Evolutionary conservation across 192 early-diverging fungal genomes (phyloP).

Genomic region (Backusella parvicylindrica): DNA sequence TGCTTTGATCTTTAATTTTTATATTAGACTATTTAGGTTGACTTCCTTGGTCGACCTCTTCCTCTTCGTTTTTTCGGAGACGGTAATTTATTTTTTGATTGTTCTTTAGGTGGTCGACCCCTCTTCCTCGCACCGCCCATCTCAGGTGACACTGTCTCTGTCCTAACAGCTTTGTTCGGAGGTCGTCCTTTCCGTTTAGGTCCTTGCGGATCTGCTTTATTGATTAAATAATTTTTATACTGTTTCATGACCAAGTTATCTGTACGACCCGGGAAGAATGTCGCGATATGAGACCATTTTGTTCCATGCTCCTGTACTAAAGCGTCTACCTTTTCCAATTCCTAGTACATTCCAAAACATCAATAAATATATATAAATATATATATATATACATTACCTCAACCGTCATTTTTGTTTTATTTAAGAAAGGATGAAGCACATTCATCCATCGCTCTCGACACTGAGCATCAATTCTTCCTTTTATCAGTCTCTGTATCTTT

Average conservation of each 20-base stretch:
- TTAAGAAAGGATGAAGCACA: conserved; percentile 55
- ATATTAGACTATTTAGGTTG: too few species aligned
- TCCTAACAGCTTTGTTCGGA: not conserved
- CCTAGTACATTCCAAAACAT: not conserved
- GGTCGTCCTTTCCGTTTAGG: not conserved
- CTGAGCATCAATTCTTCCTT: conserved; percentile 72
- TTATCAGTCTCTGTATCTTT: conserved; percentile 67
- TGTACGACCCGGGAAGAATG: conserved; percentile 36
- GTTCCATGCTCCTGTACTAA: conserved; percentile 49
- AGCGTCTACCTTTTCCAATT: conserved; percentile 29
- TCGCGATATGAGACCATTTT: conserved; percentile 37
- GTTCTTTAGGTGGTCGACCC: not conserved
- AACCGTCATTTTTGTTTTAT: conserved; percentile 50
- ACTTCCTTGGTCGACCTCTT: not conserved
- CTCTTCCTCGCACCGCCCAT: too few species aligned
- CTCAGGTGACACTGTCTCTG: too few species aligned
- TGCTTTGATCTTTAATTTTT: too few species aligned
- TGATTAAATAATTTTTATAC: conserved; percentile 1
- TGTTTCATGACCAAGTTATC: conserved; percentile 37
- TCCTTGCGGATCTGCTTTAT: not conserved
- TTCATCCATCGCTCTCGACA: conserved; percentile 79
- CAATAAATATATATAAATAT: not conserved
- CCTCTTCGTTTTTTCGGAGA: not conserved
- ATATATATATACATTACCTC: conserved; percentile 28
- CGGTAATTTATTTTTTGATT: not conserved